phyloP scores from a whole-genome alignment of 108 stramenopile species.

The Ochromonas danica region DNA sequence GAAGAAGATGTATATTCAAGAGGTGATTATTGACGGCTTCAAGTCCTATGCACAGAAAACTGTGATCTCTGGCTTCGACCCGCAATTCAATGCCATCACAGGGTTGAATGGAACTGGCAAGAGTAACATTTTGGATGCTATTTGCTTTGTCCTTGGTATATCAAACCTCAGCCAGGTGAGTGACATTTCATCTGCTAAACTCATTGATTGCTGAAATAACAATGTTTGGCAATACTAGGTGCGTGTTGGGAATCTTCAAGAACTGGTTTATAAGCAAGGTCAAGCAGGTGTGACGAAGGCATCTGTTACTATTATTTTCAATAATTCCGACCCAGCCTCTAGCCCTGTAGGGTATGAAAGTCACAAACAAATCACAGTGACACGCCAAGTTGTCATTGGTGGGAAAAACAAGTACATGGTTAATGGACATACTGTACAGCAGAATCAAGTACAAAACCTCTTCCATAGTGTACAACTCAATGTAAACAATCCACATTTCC shows the following conservation, averaged over 20 bases:
- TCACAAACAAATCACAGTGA: slow-evolving; percentile 85
- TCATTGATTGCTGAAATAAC: too few species aligned
- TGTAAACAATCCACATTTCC: slow-evolving; percentile 99
- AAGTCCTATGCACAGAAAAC: slow-evolving; percentile 97
- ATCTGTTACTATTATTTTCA: slow-evolving; percentile 87
- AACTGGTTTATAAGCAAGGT: slow-evolving; percentile 99
- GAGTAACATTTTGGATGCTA: slow-evolving; percentile 94
- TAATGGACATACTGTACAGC: slow-evolving; percentile 86
- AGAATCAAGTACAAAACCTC: slow-evolving; percentile 88
- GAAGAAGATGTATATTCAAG: slow-evolving; percentile 88
- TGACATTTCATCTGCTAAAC: neutral
- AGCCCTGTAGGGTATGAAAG: slow-evolving; percentile 78
- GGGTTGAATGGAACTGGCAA: slow-evolving; percentile 98
- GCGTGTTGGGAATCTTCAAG: slow-evolving; percentile 91
- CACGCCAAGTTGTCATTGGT: slow-evolving; percentile 91
- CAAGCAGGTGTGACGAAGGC: slow-evolving; percentile 99
- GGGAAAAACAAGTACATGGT: slow-evolving; percentile 98
- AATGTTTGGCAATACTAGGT: slow-evolving; percentile 60
- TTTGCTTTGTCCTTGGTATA: slow-evolving; percentile 99
- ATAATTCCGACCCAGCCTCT: slow-evolving; percentile 75
- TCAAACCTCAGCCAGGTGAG: slow-evolving; percentile 79
- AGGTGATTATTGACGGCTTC: slow-evolving; percentile 98
- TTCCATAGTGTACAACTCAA: slow-evolving; percentile 99
- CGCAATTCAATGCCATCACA: slow-evolving; percentile 99
- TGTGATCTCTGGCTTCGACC: slow-evolving; percentile 93